These are phyloP conservation scores for Pseudogymnoascus sp. DNA, from an alignment of 2,329 filamentous ascomycete species.

Conservation along the genomic window DNA sequence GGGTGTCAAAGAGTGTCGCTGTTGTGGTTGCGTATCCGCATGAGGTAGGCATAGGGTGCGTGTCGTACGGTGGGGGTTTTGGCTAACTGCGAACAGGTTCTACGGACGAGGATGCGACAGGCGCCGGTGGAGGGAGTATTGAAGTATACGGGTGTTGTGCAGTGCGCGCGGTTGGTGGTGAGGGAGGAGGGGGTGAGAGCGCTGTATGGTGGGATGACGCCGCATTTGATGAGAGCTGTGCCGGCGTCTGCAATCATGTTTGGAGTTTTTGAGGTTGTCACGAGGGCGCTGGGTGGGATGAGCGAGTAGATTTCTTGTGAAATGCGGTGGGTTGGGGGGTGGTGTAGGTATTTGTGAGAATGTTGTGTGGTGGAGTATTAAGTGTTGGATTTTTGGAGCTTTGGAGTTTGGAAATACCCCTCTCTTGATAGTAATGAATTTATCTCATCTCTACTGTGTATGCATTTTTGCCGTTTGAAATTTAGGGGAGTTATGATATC, in stretches of 20 bases:
- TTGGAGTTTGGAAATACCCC: slow-evolving; percentile 1
- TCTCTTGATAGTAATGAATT: not conserved
- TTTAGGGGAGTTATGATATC: not conserved
- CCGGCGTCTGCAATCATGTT: not conserved
- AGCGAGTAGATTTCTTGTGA: not conserved
- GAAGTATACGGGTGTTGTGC: not conserved
- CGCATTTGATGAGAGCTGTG: not conserved
- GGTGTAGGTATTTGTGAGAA: not conserved
- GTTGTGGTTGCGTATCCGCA: not conserved
- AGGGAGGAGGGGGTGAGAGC: not conserved
- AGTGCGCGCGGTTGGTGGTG: not conserved
- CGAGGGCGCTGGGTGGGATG: not conserved
- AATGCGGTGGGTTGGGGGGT: not conserved
- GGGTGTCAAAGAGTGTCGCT: not conserved
- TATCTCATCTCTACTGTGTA: not conserved
- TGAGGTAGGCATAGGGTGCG: not conserved
- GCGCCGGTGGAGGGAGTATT: not conserved
- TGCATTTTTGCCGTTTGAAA: not conserved
- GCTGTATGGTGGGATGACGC: not conserved
- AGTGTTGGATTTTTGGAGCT: not conserved
- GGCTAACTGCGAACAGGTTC: not conserved
- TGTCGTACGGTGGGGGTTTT: not conserved
- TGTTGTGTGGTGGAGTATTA: not conserved
- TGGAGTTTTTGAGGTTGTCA: not conserved
- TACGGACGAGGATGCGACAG: not conserved